Evolutionary conservation across 805 yeast species (phyloP), one percentile per base, ranked within the genome.

Genomic region (Tetrapisispora phaffii): DNA sequence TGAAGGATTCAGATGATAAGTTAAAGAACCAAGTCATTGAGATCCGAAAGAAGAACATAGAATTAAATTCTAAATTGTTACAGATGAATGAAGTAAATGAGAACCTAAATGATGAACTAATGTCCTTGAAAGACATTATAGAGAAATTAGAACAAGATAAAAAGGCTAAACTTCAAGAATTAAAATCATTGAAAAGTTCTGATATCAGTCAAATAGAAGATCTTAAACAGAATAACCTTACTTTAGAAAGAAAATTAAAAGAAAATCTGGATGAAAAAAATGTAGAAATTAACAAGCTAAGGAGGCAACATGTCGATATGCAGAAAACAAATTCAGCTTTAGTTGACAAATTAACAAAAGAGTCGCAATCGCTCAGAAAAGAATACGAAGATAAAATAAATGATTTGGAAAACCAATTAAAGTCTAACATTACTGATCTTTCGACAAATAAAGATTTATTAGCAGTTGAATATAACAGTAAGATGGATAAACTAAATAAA

Each of bases 131-230:
- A 7, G 15, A 40, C 29, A 29, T 9, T 4, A 20, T 39, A 13
- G 41, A 39, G 21, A 49, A 50, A 38, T 38, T 51, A 17, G 43
- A 41, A 22, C 16, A 28, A 13, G 32, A 44, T 4, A 48, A 31
- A 26, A 20, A 10, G 4, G 8, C 3, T 23, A 26, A 42, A 6
- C 13, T 20, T 16, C n/a, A 28, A 7, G 34, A 28, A 4, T 19
- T 20, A 8, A 38, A 17, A 26, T 19, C 34, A 4, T 12, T 24
- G 4, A 19, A 28, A 24, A 24, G 13, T 24, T 26, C 19, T 2
- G 28, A 17, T 28, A 17, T 8, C 16, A 13, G 19, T 13, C 15
- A 36, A 2, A 3, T 36, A 5, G 23, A n/a, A 4, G 16, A 20
- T 9, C n/a, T 12, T 32, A 10, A 22, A 29, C 12, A 9, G 3